phyloP scores from a whole-genome alignment of 352 stramenopile species.

The Aphanomyces cochlioides region DNA sequence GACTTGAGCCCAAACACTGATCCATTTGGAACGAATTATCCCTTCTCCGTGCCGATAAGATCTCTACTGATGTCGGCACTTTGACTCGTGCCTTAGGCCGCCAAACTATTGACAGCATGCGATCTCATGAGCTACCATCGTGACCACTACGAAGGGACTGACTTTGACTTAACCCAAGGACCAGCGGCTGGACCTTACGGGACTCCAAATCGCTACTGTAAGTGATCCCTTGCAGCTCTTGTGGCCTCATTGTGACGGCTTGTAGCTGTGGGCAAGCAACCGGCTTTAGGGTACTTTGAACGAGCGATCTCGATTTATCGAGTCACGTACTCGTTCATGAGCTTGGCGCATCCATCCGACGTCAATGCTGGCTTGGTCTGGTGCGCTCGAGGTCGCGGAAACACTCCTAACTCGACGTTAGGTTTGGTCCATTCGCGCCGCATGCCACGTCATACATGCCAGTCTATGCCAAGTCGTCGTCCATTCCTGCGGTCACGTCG shows the following conservation, averaged over 20 bases:
- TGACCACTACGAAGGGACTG: constrained; percentile 91
- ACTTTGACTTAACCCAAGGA: constrained; percentile 85
- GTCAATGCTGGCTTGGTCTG: constrained; percentile 64
- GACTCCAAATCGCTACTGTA: constrained; percentile 86
- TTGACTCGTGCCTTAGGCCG: constrained; percentile 13
- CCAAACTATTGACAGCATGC: constrained; percentile 50
- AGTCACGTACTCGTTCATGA: constrained; percentile 87
- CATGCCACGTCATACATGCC: constrained; percentile 86
- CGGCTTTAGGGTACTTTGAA: constrained; percentile 66
- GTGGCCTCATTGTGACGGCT: not conserved
- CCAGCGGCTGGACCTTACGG: constrained; percentile 83
- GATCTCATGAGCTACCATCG: constrained; percentile 91
- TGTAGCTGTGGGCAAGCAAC: too few relatives aligned
- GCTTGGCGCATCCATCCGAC: constrained; percentile 55
- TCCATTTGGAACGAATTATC: constrained; percentile 73
- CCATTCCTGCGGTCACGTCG: constrained; percentile 48
- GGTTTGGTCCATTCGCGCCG: constrained; percentile 88
- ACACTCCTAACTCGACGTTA: not conserved
- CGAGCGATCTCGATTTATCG: constrained; percentile 92
- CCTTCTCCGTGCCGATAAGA: constrained; percentile 73
- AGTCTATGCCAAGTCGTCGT: constrained; percentile 68
- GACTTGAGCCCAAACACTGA: constrained; percentile 71
- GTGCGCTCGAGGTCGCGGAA: constrained; percentile 17
- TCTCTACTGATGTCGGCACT: not conserved
- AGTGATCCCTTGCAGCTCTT: constrained; percentile 40